phyloP scores from a whole-genome alignment of 371 early-diverging fungal genomes.

The Lichtheimia ramosa region DNA sequence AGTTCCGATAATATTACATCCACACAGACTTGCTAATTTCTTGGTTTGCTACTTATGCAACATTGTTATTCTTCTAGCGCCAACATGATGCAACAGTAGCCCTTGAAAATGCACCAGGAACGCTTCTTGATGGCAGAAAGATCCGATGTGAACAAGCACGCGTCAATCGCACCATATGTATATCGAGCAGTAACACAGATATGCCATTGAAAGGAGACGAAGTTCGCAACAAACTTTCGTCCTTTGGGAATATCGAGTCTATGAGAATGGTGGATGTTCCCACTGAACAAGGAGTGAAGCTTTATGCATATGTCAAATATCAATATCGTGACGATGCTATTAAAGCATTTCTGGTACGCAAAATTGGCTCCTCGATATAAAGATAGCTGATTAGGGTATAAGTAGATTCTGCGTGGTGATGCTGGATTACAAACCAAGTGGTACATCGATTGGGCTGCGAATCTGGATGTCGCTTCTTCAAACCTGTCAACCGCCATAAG shows the following conservation, averaged over 20 bases:
- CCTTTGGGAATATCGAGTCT: constrained; percentile 75
- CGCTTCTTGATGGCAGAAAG: constrained; percentile 66
- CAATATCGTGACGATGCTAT: constrained; percentile 83
- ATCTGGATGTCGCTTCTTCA: constrained; percentile 31
- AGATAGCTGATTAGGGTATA: not conserved
- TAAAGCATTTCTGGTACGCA: constrained; percentile 64
- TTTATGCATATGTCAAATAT: constrained; percentile 68
- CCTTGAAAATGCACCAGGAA: constrained; percentile 67
- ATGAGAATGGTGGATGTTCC: constrained; percentile 52
- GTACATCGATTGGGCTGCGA: constrained; percentile 74
- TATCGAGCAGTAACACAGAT: constrained; percentile 35
- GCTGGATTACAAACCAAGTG: constrained; percentile 24
- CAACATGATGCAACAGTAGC: constrained; percentile 64
- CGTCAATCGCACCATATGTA: constrained; percentile 80
- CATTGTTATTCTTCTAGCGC: constrained; percentile 18
- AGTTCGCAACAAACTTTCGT: constrained; percentile 4
- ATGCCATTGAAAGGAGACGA: not conserved
- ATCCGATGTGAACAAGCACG: constrained; percentile 85
- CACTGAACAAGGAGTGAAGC: constrained; percentile 44
- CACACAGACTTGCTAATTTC: not conserved
- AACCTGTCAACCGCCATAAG: not conserved
- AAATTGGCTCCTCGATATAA: not conserved
- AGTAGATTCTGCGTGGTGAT: not conserved
- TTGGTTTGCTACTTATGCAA: not conserved
- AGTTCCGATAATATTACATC: not conserved